A percentile compares a stretch with the other conserved stretches of the same genome.
Conservation (phyloP, 495 filamentous ascomycete genomes). For the Podospora fimiseda region DNA sequence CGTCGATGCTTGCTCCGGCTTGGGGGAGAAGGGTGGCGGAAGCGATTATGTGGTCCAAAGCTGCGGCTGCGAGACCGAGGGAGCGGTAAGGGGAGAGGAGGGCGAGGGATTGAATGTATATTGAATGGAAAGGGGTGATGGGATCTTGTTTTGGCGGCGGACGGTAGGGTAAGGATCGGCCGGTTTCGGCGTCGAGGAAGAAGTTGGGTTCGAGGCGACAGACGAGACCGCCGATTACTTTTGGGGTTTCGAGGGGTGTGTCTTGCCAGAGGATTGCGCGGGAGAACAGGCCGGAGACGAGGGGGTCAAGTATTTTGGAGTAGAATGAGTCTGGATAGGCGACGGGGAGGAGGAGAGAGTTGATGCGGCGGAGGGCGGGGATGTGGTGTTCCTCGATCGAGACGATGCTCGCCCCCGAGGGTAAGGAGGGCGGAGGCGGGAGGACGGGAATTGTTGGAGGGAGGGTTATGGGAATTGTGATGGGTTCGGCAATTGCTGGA, state of each 20-base stretch:
- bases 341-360: slow-evolving; percentile 76
- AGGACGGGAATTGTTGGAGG: slow-evolving; percentile 32
- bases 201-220: slow-evolving; percentile 63
- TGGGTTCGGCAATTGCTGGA: slow-evolving; percentile 7
- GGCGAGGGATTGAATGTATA: slow-evolving; percentile 87
- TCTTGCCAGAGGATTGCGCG: slow-evolving; percentile 60
- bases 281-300: slow-evolving; percentile 61
- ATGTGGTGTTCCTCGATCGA: slow-evolving; percentile 57
- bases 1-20: slow-evolving; percentile 37
- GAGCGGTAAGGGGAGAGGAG: slow-evolving; percentile 76
- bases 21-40: slow-evolving; percentile 30
- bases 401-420: slow-evolving; percentile 50
- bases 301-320: slow-evolving; percentile 61
- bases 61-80: slow-evolving; percentile 68
- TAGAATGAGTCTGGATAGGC: slow-evolving; percentile 86
- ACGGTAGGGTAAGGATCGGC: slow-evolving; percentile 4
- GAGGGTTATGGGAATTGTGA: slow-evolving; percentile 5
- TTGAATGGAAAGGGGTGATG: slow-evolving; percentile 32
- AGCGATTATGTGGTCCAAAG: slow-evolving; percentile 55
- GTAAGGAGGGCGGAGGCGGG: slow-evolving; percentile 30
- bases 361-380: slow-evolving; percentile 72
- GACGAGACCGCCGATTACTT: slow-evolving; percentile 75
- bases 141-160: slow-evolving; percentile 5
- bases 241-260: slow-evolving; percentile 34
- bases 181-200: slow-evolving; percentile 15